phyloP scores from a whole-genome alignment of 2,329 filamentous ascomycete genomes.

The Penicillium hesseltinei region DNA sequence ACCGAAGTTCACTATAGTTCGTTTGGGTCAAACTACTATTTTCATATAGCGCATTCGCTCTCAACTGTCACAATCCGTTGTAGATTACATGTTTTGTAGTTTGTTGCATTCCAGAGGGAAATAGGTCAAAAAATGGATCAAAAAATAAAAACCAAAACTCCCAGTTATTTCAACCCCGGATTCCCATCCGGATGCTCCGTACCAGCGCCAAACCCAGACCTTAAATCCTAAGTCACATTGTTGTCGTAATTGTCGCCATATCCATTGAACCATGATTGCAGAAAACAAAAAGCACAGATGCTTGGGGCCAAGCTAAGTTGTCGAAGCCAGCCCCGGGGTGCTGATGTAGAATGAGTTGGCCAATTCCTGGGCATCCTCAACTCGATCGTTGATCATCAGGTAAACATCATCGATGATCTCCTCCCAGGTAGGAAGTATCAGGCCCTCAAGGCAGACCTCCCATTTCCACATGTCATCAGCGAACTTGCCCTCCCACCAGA shows the following conservation, averaged over 20 bases:
- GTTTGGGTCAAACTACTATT: not conserved
- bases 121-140: not conserved
- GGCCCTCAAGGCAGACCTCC: conserved; percentile 22
- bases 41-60: not conserved
- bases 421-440: conserved; percentile 29
- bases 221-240: not conserved
- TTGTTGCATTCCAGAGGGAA: not conserved
- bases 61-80: not conserved
- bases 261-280: not conserved
- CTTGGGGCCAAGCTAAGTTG: not conserved
- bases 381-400: conserved; percentile 24
- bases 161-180: not conserved
- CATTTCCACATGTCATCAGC: conserved; percentile 27
- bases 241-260: not conserved
- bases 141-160: not conserved
- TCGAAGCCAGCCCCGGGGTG: not conserved
- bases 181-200: not conserved
- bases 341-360: conserved; percentile 7
- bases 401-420: conserved; percentile 27
- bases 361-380: conserved; percentile 26
- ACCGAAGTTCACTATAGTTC: not conserved
- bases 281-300: not conserved
- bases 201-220: not conserved
- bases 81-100: not conserved
- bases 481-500: conserved; percentile 28